A percentile compares a stretch with the other conserved stretches of the same genome.
Evolutionary conservation across 2,329 filamentous ascomycete genomes (phyloP).

Genomic region (Macrophomina pseudophaseolina): DNA sequence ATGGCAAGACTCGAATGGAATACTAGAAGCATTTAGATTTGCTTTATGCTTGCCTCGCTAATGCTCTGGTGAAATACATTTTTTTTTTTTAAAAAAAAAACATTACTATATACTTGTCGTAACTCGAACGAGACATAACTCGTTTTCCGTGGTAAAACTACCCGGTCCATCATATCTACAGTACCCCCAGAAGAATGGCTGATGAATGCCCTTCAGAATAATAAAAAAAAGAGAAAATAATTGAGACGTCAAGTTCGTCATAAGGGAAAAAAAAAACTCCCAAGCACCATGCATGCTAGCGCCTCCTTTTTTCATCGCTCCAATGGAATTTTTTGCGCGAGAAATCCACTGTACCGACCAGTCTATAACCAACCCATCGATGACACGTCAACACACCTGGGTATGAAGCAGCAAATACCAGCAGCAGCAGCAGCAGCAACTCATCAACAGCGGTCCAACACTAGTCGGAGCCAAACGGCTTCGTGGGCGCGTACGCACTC

Average conservation of each 20-base stretch:
- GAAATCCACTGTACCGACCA: not conserved
- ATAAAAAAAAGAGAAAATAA: not conserved
- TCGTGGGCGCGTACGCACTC: constrained; percentile 49
- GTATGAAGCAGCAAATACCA: not conserved
- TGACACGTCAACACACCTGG: not conserved
- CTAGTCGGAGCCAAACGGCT: not conserved
- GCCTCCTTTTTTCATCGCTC: not conserved
- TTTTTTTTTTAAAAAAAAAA: not conserved
- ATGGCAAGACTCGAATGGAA: not conserved
- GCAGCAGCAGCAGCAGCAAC: no score
- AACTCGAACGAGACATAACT: constrained; percentile 6
- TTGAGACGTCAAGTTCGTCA: not conserved
- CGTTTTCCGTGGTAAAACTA: not conserved
- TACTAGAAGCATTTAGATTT: not conserved
- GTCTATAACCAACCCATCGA: not conserved
- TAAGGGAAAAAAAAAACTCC: not conserved
- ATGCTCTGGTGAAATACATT: not conserved
- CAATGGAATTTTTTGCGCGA: not conserved
- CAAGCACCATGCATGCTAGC: not conserved
- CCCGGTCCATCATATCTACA: not conserved
- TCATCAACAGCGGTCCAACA: not conserved
- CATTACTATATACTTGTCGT: constrained; percentile 8
- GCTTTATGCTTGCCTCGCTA: no score
- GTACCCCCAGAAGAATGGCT: not conserved
- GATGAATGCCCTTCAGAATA: not conserved